Evolutionary conservation across 768 basidiomycete species (phyloP).

Genomic region (Royoungia palumana): DNA sequence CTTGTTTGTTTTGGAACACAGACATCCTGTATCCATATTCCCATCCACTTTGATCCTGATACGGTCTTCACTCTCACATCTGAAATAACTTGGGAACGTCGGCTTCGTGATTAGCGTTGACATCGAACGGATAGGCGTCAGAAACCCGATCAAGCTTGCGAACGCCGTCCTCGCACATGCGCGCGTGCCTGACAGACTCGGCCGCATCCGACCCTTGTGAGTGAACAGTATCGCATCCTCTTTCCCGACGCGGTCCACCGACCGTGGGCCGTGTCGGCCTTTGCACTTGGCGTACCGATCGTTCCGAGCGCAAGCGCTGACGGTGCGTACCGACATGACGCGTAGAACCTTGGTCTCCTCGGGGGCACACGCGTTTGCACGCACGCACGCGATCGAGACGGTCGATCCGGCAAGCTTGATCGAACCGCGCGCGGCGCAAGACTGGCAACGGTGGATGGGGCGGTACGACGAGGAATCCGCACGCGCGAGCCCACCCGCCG

Average conservation of each 20-base stretch:
- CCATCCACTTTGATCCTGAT: too few relatives aligned
- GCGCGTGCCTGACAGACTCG: slow-evolving; percentile 45
- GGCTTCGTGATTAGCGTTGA: background rate
- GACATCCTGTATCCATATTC: background rate
- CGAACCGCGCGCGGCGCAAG: slow-evolving; percentile 42
- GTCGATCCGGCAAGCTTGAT: slow-evolving; percentile 48
- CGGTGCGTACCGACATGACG: background rate
- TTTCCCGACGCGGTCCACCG: too few relatives aligned
- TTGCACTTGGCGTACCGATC: too few relatives aligned
- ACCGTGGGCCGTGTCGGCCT: too few relatives aligned
- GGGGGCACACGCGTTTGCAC: slow-evolving; percentile 61
- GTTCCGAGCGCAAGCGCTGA: background rate
- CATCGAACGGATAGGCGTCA: slow-evolving; percentile 45
- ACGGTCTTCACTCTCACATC: too few relatives aligned
- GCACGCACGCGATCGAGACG: slow-evolving; percentile 23
- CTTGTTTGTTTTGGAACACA: background rate
- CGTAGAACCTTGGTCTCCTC: slow-evolving; percentile 55
- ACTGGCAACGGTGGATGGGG: slow-evolving; percentile 63
- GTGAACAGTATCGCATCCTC: slow-evolving; percentile 13
- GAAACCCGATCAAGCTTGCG: slow-evolving; percentile 67
- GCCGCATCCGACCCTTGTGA: slow-evolving; percentile 69
- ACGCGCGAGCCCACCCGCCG: too few relatives aligned
- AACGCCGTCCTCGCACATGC: slow-evolving; percentile 54
- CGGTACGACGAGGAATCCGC: slow-evolving; percentile 36
- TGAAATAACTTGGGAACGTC: too few relatives aligned